A percentile compares a stretch with the other conserved stretches of the same genome.
Evolutionary conservation across 2,329 filamentous ascomycete species (phyloP).

Genomic region (Pseudogymnoascus sp.): DNA sequence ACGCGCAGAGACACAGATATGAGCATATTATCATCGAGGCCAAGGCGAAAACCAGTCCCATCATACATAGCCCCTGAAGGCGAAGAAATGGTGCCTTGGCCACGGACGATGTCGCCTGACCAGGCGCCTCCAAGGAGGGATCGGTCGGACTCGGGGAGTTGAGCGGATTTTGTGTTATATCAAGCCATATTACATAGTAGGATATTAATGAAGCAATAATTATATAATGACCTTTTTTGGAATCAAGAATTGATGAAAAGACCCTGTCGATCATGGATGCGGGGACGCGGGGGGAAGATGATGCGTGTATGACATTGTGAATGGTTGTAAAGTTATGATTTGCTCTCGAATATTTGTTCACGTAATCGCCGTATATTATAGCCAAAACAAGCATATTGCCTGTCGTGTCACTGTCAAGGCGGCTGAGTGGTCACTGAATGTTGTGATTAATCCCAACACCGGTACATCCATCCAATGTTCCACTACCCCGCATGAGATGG

Average conservation of each 20-base stretch:
- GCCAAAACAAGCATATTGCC: neutral
- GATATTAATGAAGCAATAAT: neutral
- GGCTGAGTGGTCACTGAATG: neutral
- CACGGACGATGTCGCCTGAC: constrained; percentile 1
- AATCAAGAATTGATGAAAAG: neutral
- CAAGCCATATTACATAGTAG: neutral
- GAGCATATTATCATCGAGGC: neutral
- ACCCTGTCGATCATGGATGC: neutral
- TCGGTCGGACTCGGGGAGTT: neutral
- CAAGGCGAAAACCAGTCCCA: neutral
- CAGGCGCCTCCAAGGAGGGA: neutral
- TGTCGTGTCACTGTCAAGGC: neutral
- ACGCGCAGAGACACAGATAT: neutral
- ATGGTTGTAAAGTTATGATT: neutral
- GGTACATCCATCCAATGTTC: neutral
- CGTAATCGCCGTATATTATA: neutral
- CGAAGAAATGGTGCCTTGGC: neutral
- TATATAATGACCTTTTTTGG: neutral
- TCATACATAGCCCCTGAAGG: neutral
- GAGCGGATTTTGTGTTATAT: neutral
- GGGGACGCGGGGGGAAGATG: neutral
- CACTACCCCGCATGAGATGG: neutral
- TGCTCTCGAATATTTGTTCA: neutral
- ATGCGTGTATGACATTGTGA: neutral
- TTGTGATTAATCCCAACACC: neutral